Evolutionary conservation across 2,329 filamentous ascomycete genomes (phyloP).

Genomic region (Aspergillus candidus): DNA sequence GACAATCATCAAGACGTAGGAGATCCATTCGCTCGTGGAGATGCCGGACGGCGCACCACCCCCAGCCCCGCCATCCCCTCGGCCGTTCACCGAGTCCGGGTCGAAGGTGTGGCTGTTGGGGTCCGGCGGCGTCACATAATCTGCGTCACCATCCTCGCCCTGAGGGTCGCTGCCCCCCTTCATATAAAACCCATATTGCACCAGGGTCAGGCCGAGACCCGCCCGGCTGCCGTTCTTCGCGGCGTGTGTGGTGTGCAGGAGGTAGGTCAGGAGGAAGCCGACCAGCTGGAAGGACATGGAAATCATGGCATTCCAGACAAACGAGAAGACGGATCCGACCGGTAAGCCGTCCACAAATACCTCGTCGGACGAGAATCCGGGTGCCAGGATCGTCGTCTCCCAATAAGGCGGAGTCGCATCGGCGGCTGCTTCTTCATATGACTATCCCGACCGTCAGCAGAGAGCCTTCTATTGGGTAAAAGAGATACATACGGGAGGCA

Average conservation of each 20-base stretch:
- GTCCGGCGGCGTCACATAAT: conserved; percentile 63
- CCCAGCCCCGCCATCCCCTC: conserved; percentile 23
- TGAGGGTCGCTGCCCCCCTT: conserved; percentile 53
- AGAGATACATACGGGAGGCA: conserved; percentile 70
- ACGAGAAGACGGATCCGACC: conserved; percentile 76
- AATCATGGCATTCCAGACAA: conserved; percentile 79
- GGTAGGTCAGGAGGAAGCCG: conserved; percentile 95
- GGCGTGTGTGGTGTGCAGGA: conserved; percentile 94
- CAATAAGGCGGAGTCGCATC: conserved; percentile 96
- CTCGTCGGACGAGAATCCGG: conserved; percentile 85
- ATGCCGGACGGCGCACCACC: conserved; percentile 52
- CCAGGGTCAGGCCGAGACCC: conserved; percentile 87
- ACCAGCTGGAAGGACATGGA: conserved; percentile 96
- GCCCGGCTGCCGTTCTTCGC: conserved; percentile 96
- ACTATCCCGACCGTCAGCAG: conserved; percentile 51
- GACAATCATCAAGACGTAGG: conserved; percentile 90
- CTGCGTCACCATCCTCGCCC: conserved; percentile 32
- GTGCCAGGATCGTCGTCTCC: conserved; percentile 96
- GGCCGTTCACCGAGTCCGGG: conserved; percentile 56
- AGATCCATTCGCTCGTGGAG: conserved; percentile 75
- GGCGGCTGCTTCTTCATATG: conserved; percentile 95
- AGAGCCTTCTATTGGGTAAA: background rate
- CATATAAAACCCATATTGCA: conserved; percentile 97
- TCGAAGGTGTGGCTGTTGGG: conserved; percentile 89
- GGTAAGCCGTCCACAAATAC: conserved; percentile 96